Base-by-base conservation (phyloP, 345 rosid genomes). In the Excoecaria agallocha region DNA sequence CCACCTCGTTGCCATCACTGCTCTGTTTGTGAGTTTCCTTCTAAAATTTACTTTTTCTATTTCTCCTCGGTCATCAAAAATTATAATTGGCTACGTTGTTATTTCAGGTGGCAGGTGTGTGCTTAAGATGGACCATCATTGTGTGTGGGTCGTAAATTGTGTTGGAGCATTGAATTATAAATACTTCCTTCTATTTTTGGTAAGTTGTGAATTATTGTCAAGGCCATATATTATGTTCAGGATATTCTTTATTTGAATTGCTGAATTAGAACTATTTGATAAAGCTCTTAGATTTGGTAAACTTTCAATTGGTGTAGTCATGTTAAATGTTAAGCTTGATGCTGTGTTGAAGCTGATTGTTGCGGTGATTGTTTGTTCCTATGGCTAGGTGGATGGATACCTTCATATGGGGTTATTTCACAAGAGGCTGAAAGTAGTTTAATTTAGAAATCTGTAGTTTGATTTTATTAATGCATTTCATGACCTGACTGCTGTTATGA, bases 101-200 rank as follows among this genome's bases (percentile, higher is more conserved):
- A 20, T 78, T 74, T 73, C 86, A 95, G 99, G 99, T 80, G 97
- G 93, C 52, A 82, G 93, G 70, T 95, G 99, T 77, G 88, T 91
- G 52, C 88, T 95, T 65, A 95, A 93, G 85, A 95, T 95, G 99
- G 97, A 95, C 64, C 98, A 91, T 75, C 99, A 95, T 84, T 95
- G 99, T 83, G 94, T 95, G 35, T 95, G 99, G 99, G 99, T 95
- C 86, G 99, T 95, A 59, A 93, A 90, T 78, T 95, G 99, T 73
- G 99, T 95, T 46, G 99, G 99, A 39, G 99, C 96, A 3, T 85
- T 89, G 65, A 93, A 93, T 80, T 95, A 93, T 76, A 95, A 95
- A 86, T 93, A 90, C 65, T 95, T 95, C 73, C 96, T 95, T 81
- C 93, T 95, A 73, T 95, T 93, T 79, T 83, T 95, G 99, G 98